Evolutionary conservation across 2,329 filamentous ascomycete genomes (phyloP), one percentile per base, ranked within the genome.

Genomic region (Phialocephala subalpina): DNA sequence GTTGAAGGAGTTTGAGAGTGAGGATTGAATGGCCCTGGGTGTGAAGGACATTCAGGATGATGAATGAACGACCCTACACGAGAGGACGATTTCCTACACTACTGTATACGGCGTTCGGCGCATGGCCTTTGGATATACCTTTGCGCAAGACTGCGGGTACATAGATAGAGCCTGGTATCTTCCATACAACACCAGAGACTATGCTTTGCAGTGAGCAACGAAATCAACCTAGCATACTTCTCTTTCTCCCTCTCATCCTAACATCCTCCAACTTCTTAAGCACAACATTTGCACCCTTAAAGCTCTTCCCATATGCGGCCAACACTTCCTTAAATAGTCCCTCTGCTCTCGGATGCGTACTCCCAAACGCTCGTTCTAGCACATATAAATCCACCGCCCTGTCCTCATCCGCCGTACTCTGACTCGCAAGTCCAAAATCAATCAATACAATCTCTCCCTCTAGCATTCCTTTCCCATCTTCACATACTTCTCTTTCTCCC

Each of bases 311-410:
- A 80, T 99, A 99, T 2, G 87, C 90, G 63, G 86, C 82, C 22
- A 98, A 80, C 22, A 97, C 84, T 73, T 92, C 87, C 36, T 83
- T 80, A 72, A 97, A 97, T 69, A 97, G 82, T 22, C 82, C 83
- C 77, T 97, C 93, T 0, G 94, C 93, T 59, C 90, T 87, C 0
- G 96, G 95, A 82, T 99, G 96, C 40, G 96, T 98, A 75, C 94
- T 97, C 25, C 90, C 92, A 82, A 98, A 98, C 0, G 96, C 96
- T 61, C 96, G 84, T 80, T 99, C 96, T 56, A 99, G 83, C 12
- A 99, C 96, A 78, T 99, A 99, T 62, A 99, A 80, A 82, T 99
- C 96, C 45, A 99, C 96, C 0, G 96, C 96, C 63, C 94, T 87
- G 77, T 99, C 96, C 80, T 99, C 96, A 63, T 97, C 95, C 70